These are phyloP conservation scores for Trametes meyenii DNA, from an alignment of 768 basidiomycete species.

Conservation along the genomic window DNA sequence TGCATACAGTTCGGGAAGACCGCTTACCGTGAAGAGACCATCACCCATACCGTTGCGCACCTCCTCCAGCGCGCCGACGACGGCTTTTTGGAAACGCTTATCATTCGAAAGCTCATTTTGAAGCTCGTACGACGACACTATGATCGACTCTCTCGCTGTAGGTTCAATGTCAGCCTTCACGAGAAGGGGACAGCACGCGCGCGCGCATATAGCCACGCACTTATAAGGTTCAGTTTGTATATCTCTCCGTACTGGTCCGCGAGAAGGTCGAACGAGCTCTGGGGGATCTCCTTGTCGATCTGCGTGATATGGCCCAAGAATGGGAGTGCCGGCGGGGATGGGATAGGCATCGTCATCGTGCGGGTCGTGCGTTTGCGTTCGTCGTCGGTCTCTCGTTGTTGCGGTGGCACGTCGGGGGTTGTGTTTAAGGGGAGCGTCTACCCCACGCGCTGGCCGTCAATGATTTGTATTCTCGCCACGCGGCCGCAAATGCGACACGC, in stretches of 20 bases:
- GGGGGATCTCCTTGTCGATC: conserved; percentile 41
- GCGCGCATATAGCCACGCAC: conserved; percentile 27
- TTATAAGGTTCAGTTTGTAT: conserved; percentile 40
- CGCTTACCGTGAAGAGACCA: conserved; percentile 43
- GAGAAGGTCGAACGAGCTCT: conserved; percentile 39
- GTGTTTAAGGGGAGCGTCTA: too few species aligned
- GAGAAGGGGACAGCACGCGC: neutral
- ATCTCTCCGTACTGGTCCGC: conserved; percentile 48
- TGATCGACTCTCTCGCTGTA: conserved; percentile 33
- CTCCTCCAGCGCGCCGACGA: conserved; percentile 37
- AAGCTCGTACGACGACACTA: conserved; percentile 41
- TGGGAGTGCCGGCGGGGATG: conserved; percentile 45
- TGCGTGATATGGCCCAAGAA: conserved; percentile 44
- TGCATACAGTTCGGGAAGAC: neutral
- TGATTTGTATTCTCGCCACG: too few species aligned
- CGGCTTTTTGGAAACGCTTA: conserved; percentile 43
- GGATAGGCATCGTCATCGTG: conserved; percentile 42
- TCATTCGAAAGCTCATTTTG: conserved; percentile 48
- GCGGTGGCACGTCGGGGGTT: too few species aligned
- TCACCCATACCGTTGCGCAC: conserved; percentile 44
- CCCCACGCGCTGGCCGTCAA: too few species aligned
- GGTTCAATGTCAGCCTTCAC: neutral
- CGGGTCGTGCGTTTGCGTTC: too few species aligned
- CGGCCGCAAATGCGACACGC: too few species aligned
- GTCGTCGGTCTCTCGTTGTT: too few species aligned